Evolutionary conservation across 306 rosid species (phyloP), one percentile per base, ranked within the genome.

Genomic region (Ochetophila trinervis): DNA sequence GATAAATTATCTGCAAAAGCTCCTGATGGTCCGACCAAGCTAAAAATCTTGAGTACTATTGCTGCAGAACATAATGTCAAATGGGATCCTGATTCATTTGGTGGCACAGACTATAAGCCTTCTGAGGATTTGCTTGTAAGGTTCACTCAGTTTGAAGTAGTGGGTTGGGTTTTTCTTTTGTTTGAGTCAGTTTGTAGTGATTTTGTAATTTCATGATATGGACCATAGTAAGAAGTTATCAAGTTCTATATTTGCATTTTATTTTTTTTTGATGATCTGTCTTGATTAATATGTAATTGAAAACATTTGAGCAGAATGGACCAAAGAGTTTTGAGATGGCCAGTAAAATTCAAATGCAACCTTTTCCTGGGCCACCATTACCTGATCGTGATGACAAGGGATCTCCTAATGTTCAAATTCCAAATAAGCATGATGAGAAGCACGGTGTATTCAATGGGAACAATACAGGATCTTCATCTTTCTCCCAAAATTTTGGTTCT

Each of bases 1-100:
- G 99, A 94, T 84, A 94, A 94, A 75, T 82, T 94, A 74, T 90
- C 99, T 78, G 77, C 85, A 52, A 94, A 88, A 82, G 86, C 97
- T 66, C 99, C 97, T 0, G 99, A 90, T 78, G 95, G 89, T 65
- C 99, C 82, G 70, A 77, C 84, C 27, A 90, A 94, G 78, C 63
- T 88, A 42, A 94, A 88, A 74, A 83, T 94, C 68, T 73, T 94
- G 66, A 19, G 84, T 69, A 85, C 86, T 57, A 85, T 94, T 75
- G 99, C 99, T 15, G 88, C 86, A 84, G 97, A 94, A 71, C 83
- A 94, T 82, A 86, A 90, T 67, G 67, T 94, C 78, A 86, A 88
- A 75, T 94, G 99, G 99, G 91, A 90, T 60, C 88, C 90, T 53
- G 82, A 85, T 66, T 67, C 90, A 13, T 81, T 82, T 74, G 88